Evolutionary conservation across 2,329 filamentous ascomycete species (phyloP).

Genomic region (Talaromyces amestolkiae): DNA sequence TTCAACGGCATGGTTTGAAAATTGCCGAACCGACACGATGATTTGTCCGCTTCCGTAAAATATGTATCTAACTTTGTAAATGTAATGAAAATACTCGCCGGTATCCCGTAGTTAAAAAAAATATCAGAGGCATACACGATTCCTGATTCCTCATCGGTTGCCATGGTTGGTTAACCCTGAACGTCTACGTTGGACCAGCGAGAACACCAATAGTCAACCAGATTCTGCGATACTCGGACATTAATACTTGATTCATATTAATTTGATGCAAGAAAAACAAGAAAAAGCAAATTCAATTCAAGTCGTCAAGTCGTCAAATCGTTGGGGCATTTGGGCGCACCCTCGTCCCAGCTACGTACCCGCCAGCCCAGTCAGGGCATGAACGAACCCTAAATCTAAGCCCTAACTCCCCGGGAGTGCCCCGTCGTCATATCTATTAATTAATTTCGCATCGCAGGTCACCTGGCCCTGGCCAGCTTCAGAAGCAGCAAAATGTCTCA

Average conservation of each 20-base stretch:
- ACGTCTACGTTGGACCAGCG: not conserved
- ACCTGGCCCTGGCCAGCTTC: not conserved
- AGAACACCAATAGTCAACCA: not conserved
- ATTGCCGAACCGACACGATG: not conserved
- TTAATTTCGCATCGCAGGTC: not conserved
- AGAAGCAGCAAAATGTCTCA: not conserved
- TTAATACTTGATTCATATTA: not conserved
- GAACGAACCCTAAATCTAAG: not conserved
- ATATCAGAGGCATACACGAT: not conserved
- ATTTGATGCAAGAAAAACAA: not conserved
- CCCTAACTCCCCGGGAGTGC: not conserved
- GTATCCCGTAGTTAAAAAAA: not conserved
- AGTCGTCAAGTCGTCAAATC: too few species aligned
- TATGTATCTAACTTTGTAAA: not conserved
- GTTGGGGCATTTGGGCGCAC: not conserved
- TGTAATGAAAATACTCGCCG: not conserved
- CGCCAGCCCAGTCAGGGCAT: not conserved
- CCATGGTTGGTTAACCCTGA: not conserved
- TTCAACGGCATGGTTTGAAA: not conserved
- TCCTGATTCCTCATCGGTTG: not conserved
- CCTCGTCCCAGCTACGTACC: not conserved
- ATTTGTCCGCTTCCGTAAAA: not conserved
- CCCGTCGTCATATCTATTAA: not conserved
- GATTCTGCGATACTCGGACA: not conserved
- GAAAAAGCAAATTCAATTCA: not conserved